A percentile compares a stretch with the other conserved stretches of the same genome.
Evolutionary conservation across 2,329 filamentous ascomycete genomes (phyloP).

Genomic region (Byssothecium circinans): DNA sequence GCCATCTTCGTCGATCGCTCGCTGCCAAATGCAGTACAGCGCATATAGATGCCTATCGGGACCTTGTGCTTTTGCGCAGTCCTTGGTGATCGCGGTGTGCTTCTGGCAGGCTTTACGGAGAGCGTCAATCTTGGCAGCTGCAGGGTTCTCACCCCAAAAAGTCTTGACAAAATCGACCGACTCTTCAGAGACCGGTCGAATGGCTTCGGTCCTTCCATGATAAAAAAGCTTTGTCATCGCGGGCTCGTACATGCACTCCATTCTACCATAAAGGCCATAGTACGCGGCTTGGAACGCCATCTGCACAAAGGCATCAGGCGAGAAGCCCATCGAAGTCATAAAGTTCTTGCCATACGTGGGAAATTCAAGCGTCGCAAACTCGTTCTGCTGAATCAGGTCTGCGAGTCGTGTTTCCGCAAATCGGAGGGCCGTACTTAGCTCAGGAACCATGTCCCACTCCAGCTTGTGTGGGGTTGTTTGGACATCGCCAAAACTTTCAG

Average conservation of each 20-base stretch:
- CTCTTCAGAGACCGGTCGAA: slow-evolving; percentile 81
- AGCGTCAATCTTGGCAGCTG: slow-evolving; percentile 80
- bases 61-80: slow-evolving; percentile 86
- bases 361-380: slow-evolving; percentile 92
- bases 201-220: slow-evolving; percentile 92
- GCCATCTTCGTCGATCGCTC: slow-evolving; percentile 73
- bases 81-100: slow-evolving; percentile 76
- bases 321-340: slow-evolving; percentile 95
- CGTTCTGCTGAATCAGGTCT: slow-evolving; percentile 93
- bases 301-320: slow-evolving; percentile 94
- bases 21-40: slow-evolving; percentile 92
- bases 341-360: slow-evolving; percentile 91
- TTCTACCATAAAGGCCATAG: slow-evolving; percentile 90
- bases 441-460: slow-evolving; percentile 95
- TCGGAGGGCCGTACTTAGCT: slow-evolving; percentile 84
- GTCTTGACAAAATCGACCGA: slow-evolving; percentile 86
- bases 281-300: slow-evolving; percentile 99
- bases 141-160: slow-evolving; percentile 91
- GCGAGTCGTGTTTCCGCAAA: slow-evolving; percentile 94
- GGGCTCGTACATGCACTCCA: slow-evolving; percentile 95
- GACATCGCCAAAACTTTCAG: slow-evolving; percentile 88
- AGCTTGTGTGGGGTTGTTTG: slow-evolving; percentile 93
- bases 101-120: slow-evolving; percentile 81
- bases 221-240: slow-evolving; percentile 96
- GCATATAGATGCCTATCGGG: slow-evolving; percentile 94